Percentiles rank a stretch among this genome's conserved stretches.
These are phyloP conservation scores for Lolium multiflorum DNA, from an alignment of 176 grass and related monocot species.

Conservation along the genomic window DNA sequence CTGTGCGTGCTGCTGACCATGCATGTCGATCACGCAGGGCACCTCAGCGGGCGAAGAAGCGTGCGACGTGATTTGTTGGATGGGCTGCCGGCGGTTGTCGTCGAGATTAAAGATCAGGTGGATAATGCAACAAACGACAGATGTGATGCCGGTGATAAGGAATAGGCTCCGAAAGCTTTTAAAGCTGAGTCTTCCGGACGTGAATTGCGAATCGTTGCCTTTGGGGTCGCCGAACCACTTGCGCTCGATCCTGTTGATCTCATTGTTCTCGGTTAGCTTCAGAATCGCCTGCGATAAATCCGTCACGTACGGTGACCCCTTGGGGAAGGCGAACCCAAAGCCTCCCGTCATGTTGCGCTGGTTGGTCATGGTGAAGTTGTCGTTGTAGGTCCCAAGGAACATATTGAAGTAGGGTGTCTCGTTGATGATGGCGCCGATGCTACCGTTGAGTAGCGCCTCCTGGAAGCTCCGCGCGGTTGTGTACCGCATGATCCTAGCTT, in stretches of 20 bases:
- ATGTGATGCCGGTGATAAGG: conserved; percentile 68
- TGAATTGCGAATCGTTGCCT: conserved; percentile 11
- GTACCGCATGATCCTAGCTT: conserved; percentile 44
- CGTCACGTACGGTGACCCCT: conserved; percentile 60
- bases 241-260: conserved; percentile 55
- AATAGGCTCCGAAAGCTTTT: conserved; percentile 82
- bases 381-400: conserved; percentile 60
- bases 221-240: conserved; percentile 65
- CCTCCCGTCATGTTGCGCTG: conserved; percentile 62
- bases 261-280: conserved; percentile 59
- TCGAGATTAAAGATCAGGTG: conserved; percentile 29
- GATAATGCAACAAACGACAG: conserved; percentile 37
- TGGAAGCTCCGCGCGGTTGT: conserved; percentile 34
- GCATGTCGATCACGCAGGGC: not conserved
- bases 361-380: conserved; percentile 43
- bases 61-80: not conserved
- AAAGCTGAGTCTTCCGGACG: conserved; percentile 54
- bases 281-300: conserved; percentile 79
- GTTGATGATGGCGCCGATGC: conserved; percentile 61
- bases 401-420: conserved; percentile 67
- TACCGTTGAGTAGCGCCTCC: conserved; percentile 46
- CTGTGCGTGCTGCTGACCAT: not conserved
- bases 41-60: not conserved
- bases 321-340: conserved; percentile 71
- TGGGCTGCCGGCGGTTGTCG: not conserved